These are phyloP conservation scores for Reutealis trisperma DNA, from an alignment of 345 rosid species.

Conservation along the genomic window DNA sequence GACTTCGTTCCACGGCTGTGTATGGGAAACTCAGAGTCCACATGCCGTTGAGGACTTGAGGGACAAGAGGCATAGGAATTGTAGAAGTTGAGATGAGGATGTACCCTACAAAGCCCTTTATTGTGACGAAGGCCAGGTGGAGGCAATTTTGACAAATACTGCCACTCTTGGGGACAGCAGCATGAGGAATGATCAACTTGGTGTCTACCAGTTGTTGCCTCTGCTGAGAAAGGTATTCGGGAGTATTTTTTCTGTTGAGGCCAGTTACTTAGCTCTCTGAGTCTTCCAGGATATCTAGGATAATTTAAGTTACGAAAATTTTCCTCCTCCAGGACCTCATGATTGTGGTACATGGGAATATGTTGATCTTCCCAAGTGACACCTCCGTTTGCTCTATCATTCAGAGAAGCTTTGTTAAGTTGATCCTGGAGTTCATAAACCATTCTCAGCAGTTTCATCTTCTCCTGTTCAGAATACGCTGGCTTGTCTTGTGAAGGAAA, in stretches of 20 bases:
- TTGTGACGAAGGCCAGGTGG: conserved; percentile 22
- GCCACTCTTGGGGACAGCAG: conserved; percentile 39
- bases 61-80: conserved; percentile 50
- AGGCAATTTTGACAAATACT: conserved; percentile 42
- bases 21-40: conserved; percentile 44
- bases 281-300: conserved; percentile 31
- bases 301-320: conserved; percentile 8
- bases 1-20: conserved; percentile 44
- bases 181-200: conserved; percentile 32
- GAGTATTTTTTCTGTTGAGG: conserved; percentile 36
- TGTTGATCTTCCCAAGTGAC: conserved; percentile 32
- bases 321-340: conserved; percentile 27
- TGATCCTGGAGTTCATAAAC: conserved; percentile 59
- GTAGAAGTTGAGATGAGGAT: conserved; percentile 35
- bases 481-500: conserved; percentile 43
- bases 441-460: conserved; percentile 52
- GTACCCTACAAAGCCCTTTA: conserved; percentile 27
- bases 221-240: conserved; percentile 49
- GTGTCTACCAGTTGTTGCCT: conserved; percentile 35
- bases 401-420: conserved; percentile 40
- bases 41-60: conserved; percentile 57
- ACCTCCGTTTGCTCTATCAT: conserved; percentile 31
- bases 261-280: conserved; percentile 36
- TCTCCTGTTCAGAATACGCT: conserved; percentile 44
- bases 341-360: conserved; percentile 21